Base-by-base conservation (phyloP, 2,329 filamentous ascomycete genomes). In the Penicillium verrucosum region DNA sequence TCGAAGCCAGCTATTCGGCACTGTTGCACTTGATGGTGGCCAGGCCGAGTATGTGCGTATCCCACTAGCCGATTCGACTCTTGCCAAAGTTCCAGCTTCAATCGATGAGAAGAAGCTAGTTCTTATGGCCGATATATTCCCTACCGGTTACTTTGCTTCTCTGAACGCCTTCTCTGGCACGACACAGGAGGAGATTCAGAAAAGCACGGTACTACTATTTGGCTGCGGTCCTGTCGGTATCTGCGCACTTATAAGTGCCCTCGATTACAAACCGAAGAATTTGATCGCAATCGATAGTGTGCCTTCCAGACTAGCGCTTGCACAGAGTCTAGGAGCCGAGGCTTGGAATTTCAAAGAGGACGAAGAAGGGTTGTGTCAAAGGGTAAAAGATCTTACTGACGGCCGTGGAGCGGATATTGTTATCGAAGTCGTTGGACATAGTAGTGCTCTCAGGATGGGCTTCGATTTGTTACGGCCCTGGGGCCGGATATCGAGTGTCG, bases 61-160 rank as follows among this genome's bases (percentile, higher is more conserved):
- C 9, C 92, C 92, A 0, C 76, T 87, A 42, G 92, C 92, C 1
- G 90, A 95, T 65, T 84, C 85, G 11, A 95, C 90, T 0, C 83
- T 88, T 8, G 81, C 92, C 64, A 85, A 85, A 62, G 87, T 90
- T 0, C 88, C 89, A 0, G 70, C 82, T 0, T 81, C 80, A 3
- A 87, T 94, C 57, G 84, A 87, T 18, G 87, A 92, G 65, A 82
- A 88, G 61, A 86, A 85, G 36, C 78, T 95, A 29, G 85, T 95
- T 5, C 80, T 96, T 23, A 95, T 96, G 91, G 90, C 90, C 5
- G 91, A 96, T 70, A 95, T 96, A 64, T 94, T 93, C 73, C 91
- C 90, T 0, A 89, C 86, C 0, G 74, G 92, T 1, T 95, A 84
- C 74, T 95, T 91, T 65, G 90, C 89, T 1, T 89, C 89, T 1